Conservation (phyloP, 345 rosid genomes). For the Arabis hirsuta region DNA sequence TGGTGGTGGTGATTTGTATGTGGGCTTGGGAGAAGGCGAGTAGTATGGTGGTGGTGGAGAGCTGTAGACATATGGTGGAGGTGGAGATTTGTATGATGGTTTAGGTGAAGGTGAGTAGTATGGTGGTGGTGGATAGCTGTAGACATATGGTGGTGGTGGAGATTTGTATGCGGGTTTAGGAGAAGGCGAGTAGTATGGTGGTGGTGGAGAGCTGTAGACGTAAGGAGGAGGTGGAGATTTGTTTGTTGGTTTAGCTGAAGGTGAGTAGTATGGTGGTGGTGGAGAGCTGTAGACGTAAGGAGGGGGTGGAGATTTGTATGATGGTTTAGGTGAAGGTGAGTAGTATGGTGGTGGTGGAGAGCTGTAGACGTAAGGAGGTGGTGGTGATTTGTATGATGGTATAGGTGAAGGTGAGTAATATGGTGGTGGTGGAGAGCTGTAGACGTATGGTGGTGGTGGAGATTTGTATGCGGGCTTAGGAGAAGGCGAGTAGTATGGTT, state of each 20-base stretch:
- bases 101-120: not conserved
- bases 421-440: slow-evolving; percentile 26
- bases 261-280: slow-evolving; percentile 1
- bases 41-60: slow-evolving; percentile 20
- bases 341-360: slow-evolving; percentile 27
- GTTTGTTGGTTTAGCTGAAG: not conserved
- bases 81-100: not conserved
- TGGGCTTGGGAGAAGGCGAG: not conserved
- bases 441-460: not conserved
- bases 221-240: slow-evolving; percentile 18
- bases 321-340: not conserved
- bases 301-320: slow-evolving; percentile 14
- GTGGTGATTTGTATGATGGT: slow-evolving; percentile 3
- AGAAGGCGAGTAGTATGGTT: not conserved
- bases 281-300: slow-evolving; percentile 5
- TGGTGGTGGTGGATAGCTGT: not conserved
- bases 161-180: not conserved
- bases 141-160: slow-evolving; percentile 7
- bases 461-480: not conserved
- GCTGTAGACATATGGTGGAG: not conserved
- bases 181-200: slow-evolving; percentile 3
- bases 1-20: slow-evolving; percentile 10
- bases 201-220: slow-evolving; percentile 1
- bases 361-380: slow-evolving; percentile 1
- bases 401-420: not conserved